phyloP scores from a whole-genome alignment of 371 early-diverging fungal species.

The Mortierella sp. region DNA sequence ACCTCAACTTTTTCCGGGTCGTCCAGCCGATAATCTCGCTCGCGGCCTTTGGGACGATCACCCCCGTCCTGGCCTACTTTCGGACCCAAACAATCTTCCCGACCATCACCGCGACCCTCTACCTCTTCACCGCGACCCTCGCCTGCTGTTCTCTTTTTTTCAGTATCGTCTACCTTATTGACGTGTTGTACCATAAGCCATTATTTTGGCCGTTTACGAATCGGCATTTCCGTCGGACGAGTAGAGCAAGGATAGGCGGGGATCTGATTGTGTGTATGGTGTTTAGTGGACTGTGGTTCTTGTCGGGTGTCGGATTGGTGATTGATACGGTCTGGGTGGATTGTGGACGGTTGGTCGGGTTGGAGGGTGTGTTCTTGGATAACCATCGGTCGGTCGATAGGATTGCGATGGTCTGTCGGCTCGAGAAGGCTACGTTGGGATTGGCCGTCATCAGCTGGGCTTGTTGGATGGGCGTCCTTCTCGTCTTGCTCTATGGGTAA shows the following conservation, averaged over 20 bases:
- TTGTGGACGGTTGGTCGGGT: conserved; percentile 28
- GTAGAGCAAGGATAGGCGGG: conserved; percentile 45
- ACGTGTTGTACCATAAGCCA: conserved; percentile 50
- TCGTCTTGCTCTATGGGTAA: conserved; percentile 55
- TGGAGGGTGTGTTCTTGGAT: conserved; percentile 26
- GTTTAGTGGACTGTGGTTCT: conserved; percentile 56
- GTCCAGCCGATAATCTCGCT: conserved; percentile 47
- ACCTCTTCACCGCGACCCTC: conserved; percentile 45
- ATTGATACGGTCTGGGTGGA: conserved; percentile 52
- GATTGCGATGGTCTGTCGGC: conserved; percentile 35
- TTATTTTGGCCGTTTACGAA: conserved; percentile 56
- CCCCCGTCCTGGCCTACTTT: conserved; percentile 45
- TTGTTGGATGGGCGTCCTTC: conserved; percentile 56
- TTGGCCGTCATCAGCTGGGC: conserved; percentile 46
- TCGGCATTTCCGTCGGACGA: conserved; percentile 43
- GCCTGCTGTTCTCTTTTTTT: conserved; percentile 52
- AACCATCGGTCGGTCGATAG: conserved; percentile 10
- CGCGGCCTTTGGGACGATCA: conserved; percentile 40
- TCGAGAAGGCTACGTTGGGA: conserved; percentile 51
- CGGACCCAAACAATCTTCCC: conserved; percentile 54
- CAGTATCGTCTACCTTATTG: conserved; percentile 43
- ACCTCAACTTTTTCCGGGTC: conserved; percentile 48
- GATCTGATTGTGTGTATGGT: conserved; percentile 54
- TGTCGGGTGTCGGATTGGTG: conserved; percentile 40
- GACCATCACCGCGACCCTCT: conserved; percentile 48